phyloP scores from a whole-genome alignment of 495 filamentous ascomycete genomes.

The Apodospora peruviana region DNA sequence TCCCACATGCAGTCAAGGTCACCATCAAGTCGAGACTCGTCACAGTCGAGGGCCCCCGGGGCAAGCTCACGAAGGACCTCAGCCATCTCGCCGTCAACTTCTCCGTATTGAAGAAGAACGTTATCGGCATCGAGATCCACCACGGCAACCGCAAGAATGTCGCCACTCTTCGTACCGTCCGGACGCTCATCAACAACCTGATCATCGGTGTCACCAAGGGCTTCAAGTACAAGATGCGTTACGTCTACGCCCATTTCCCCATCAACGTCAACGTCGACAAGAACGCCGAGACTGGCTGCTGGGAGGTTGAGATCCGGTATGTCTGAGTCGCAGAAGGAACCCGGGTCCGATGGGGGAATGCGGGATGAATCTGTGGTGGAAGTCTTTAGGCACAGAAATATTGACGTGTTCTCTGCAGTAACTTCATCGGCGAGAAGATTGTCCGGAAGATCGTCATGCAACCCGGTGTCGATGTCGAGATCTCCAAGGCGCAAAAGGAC shows the following conservation, averaged over 20 bases:
- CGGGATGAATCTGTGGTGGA: slow-evolving; percentile 5
- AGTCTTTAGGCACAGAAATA: background rate
- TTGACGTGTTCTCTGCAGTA: slow-evolving; percentile 50
- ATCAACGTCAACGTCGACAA: slow-evolving; percentile 99
- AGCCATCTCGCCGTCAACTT: slow-evolving; percentile 95
- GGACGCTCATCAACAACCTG: slow-evolving; percentile 94
- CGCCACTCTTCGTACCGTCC: slow-evolving; percentile 95
- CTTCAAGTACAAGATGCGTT: slow-evolving; percentile 99
- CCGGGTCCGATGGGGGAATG: background rate
- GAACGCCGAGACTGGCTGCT: slow-evolving; percentile 82
- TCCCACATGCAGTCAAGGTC: slow-evolving; percentile 71
- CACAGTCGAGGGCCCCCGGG: slow-evolving; percentile 92
- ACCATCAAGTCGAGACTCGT: slow-evolving; percentile 91
- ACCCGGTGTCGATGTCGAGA: slow-evolving; percentile 80
- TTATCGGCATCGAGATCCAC: slow-evolving; percentile 94
- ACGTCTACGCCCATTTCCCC: slow-evolving; percentile 99
- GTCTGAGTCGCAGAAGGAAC: slow-evolving; percentile 23
- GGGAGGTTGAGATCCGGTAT: slow-evolving; percentile 95
- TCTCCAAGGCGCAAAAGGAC: slow-evolving; percentile 90
- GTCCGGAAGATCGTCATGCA: slow-evolving; percentile 86
- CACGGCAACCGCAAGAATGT: slow-evolving; percentile 96
- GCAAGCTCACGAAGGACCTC: slow-evolving; percentile 93
- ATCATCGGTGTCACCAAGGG: slow-evolving; percentile 97
- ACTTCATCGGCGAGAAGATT: slow-evolving; percentile 99
- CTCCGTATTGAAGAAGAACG: slow-evolving; percentile 68